phyloP scores from a whole-genome alignment of 2,329 filamentous ascomycete species.

The Aspergillus neoniger region DNA sequence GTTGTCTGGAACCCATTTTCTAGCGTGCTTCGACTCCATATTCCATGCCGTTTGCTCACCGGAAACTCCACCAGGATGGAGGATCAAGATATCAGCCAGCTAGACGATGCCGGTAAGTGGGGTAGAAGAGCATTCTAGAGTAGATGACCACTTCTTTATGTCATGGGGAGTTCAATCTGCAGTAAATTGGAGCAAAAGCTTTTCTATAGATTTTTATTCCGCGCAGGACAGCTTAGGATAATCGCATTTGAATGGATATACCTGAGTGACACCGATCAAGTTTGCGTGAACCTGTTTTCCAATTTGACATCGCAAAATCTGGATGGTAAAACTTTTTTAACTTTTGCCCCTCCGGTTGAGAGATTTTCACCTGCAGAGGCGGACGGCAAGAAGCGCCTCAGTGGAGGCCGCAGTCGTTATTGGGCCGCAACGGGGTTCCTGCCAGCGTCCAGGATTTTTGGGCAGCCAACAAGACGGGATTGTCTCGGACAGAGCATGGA shows the following conservation, averaged over 20 bases:
- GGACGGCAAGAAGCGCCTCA: slow-evolving; percentile 9
- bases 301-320: slow-evolving; percentile 1
- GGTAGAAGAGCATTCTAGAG: neutral
- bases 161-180: neutral
- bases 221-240: neutral
- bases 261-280: neutral
- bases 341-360: slow-evolving; percentile 10
- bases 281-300: neutral
- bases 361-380: slow-evolving; percentile 13
- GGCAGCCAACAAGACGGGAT: slow-evolving; percentile 17
- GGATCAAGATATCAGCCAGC: slow-evolving; percentile 4
- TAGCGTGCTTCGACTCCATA: slow-evolving; percentile 24
- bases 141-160: neutral
- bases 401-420: slow-evolving; percentile 18
- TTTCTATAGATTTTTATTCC: neutral
- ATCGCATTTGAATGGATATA: neutral
- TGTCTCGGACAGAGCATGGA: slow-evolving; percentile 10
- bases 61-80: slow-evolving; percentile 10
- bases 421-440: slow-evolving; percentile 20
- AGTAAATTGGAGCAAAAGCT: neutral
- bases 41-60: slow-evolving; percentile 20
- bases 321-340: neutral
- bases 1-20: slow-evolving; percentile 20
- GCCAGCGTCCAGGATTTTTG: slow-evolving; percentile 16
- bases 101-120: slow-evolving; percentile 8